A percentile compares a stretch with the other conserved stretches of the same genome.
These are phyloP conservation scores for Pleurotus eryngii DNA, from an alignment of 768 basidiomycete genomes.

Conservation along the genomic window DNA sequence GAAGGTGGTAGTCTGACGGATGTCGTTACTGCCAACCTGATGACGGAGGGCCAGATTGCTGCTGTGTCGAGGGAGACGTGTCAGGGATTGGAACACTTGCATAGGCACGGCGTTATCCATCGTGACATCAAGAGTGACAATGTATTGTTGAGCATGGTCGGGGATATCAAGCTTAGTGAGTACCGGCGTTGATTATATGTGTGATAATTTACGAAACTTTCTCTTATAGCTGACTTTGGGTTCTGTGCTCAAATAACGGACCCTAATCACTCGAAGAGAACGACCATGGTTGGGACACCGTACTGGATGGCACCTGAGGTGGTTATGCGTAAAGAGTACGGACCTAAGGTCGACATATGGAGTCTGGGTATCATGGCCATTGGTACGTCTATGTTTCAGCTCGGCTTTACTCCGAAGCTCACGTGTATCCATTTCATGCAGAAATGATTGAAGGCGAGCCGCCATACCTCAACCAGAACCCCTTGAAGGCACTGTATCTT, in stretches of 20 bases:
- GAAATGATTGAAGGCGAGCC: slow-evolving; percentile 99
- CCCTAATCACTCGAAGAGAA: slow-evolving; percentile 84
- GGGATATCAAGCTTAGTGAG: slow-evolving; percentile 97
- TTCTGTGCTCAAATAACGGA: slow-evolving; percentile 97
- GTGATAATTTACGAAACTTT: slow-evolving; percentile 6
- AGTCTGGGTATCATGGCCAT: slow-evolving; percentile 95
- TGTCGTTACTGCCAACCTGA: slow-evolving; percentile 91
- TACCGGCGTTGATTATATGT: slow-evolving; percentile 19
- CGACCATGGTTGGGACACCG: slow-evolving; percentile 97
- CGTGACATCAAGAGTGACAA: slow-evolving; percentile 99
- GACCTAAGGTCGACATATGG: slow-evolving; percentile 99
- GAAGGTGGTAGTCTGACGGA: slow-evolving; percentile 94
- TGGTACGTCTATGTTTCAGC: slow-evolving; percentile 45
- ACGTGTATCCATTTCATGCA: slow-evolving; percentile 24
- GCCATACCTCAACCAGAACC: slow-evolving; percentile 94
- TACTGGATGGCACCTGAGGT: slow-evolving; percentile 99
- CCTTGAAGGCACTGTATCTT: slow-evolving; percentile 92
- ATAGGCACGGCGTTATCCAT: slow-evolving; percentile 96
- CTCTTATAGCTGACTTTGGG: slow-evolving; percentile 84
- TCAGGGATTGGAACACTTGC: slow-evolving; percentile 92
- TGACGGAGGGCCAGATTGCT: slow-evolving; percentile 98
- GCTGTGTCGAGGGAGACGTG: slow-evolving; percentile 92
- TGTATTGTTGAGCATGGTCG: slow-evolving; percentile 85
- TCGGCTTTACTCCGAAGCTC: background rate
- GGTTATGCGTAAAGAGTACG: slow-evolving; percentile 96